Percentiles rank a stretch among this genome's conserved stretches.
Conservation (phyloP, 2,329 filamentous ascomycete genomes). For the Dactylellina drechsleri region DNA sequence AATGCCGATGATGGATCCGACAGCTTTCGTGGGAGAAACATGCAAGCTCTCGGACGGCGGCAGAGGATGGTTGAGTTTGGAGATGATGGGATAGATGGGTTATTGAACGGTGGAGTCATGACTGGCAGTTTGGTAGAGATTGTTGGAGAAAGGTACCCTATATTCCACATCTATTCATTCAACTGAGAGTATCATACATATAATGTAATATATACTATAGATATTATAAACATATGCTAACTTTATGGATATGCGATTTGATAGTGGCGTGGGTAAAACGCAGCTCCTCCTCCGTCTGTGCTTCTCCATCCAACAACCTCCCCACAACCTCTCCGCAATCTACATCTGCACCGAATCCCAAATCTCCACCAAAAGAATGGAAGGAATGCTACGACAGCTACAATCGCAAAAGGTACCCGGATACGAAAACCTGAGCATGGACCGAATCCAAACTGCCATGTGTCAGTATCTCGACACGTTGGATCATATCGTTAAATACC, state of each 20-base stretch:
- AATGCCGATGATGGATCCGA: conserved; percentile 23
- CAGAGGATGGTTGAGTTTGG: conserved; percentile 77
- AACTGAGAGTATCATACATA: too few species aligned
- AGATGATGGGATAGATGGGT: conserved; percentile 75
- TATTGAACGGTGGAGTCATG: conserved; percentile 81
- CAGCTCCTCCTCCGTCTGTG: conserved; percentile 88
- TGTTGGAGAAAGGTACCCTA: conserved; percentile 80
- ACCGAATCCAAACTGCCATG: conserved; percentile 80
- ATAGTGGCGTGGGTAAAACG: conserved; percentile 88
- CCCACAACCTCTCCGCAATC: conserved; percentile 72
- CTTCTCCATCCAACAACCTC: conserved; percentile 82
- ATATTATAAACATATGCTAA: not conserved
- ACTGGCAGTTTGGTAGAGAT: conserved; percentile 86
- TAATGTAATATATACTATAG: not conserved
- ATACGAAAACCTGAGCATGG: conserved; percentile 71
- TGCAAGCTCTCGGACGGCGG: conserved; percentile 61
- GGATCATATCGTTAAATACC: conserved; percentile 92
- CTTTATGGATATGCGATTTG: not conserved
- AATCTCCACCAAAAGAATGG: conserved; percentile 81
- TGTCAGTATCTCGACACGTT: conserved; percentile 92
- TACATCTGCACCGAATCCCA: conserved; percentile 95
- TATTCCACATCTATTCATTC: not conserved
- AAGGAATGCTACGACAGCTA: conserved; percentile 74
- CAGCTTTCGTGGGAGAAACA: conserved; percentile 59
- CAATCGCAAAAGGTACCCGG: conserved; percentile 65